Percentiles rank a stretch among this genome's conserved stretches.
Evolutionary conservation across 176 grass and related monocot genomes (phyloP).

Genomic region (Secale cereale): DNA sequence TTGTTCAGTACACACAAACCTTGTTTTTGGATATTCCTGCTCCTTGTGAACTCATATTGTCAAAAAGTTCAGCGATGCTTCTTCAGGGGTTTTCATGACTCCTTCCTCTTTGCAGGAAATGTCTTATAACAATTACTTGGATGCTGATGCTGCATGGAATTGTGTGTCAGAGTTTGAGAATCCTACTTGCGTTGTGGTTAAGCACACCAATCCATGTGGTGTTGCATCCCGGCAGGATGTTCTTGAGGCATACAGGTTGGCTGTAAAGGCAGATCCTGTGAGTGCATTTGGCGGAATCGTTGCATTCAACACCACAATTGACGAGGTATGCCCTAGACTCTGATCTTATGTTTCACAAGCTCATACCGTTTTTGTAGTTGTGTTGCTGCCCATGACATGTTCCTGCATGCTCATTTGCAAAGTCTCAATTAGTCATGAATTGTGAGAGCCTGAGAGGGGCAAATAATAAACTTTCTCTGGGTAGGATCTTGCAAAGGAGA

Average conservation of each 20-base stretch:
- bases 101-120: constrained; percentile 60
- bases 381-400: not conserved
- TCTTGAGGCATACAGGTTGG: constrained; percentile 86
- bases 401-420: not conserved
- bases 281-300: constrained; percentile 95
- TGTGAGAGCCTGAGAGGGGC: not conserved
- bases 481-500: constrained; percentile 84
- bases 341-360: not conserved
- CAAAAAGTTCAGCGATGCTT: not conserved
- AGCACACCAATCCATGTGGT: constrained; percentile 95
- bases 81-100: not conserved
- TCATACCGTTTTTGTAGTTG: not conserved
- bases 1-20: constrained; percentile 9
- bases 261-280: constrained; percentile 80
- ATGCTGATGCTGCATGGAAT: constrained; percentile 97
- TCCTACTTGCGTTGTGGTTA: constrained; percentile 89
- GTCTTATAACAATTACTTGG: constrained; percentile 98
- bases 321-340: not conserved
- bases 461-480: not conserved
- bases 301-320: constrained; percentile 76
- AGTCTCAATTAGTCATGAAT: not conserved
- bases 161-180: constrained; percentile 83
- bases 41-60: not conserved
- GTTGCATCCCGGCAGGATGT: constrained; percentile 70
- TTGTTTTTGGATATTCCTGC: not conserved